Conservation (phyloP, 768 basidiomycete species). For the Harrya chromipes region DNA sequence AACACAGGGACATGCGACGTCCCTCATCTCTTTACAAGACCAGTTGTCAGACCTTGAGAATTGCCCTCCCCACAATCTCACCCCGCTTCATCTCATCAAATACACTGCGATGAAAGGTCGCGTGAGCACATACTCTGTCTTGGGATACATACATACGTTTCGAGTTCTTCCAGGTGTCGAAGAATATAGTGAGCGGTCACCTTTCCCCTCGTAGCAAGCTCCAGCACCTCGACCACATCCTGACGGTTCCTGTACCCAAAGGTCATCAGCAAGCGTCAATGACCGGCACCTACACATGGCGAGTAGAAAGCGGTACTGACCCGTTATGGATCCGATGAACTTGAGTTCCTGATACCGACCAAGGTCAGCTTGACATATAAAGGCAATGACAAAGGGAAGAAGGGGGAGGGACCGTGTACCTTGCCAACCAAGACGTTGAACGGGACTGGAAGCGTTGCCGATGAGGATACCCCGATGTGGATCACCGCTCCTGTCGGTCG, state of each 20-base stretch:
- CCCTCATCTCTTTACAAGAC: background rate
- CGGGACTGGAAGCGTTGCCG: too few relatives aligned
- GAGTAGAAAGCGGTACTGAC: too few relatives aligned
- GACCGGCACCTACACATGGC: too few relatives aligned
- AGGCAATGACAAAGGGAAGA: conserved; percentile 28
- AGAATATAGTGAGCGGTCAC: conserved; percentile 24
- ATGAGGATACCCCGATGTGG: too few relatives aligned
- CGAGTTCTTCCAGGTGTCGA: too few relatives aligned
- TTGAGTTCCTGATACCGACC: too few relatives aligned
- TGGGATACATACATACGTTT: too few relatives aligned
- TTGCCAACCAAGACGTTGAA: too few relatives aligned
- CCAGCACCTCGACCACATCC: conserved; percentile 47
- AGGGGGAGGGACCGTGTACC: conserved; percentile 41
- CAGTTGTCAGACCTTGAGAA: conserved; percentile 18
- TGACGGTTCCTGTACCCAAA: conserved; percentile 33
- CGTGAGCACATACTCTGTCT: background rate
- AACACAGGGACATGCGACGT: background rate
- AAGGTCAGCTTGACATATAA: background rate
- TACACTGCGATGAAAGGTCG: conserved; percentile 3
- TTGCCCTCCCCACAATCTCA: conserved; percentile 16
- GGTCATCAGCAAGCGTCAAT: too few relatives aligned
- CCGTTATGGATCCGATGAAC: too few relatives aligned
- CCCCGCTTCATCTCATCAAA: conserved; percentile 20
- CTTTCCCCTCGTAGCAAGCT: conserved; percentile 39
- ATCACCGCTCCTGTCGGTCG: too few relatives aligned